These are phyloP conservation scores for Barnettozyma populi DNA, from an alignment of 805 yeast genomes.

Conservation along the genomic window DNA sequence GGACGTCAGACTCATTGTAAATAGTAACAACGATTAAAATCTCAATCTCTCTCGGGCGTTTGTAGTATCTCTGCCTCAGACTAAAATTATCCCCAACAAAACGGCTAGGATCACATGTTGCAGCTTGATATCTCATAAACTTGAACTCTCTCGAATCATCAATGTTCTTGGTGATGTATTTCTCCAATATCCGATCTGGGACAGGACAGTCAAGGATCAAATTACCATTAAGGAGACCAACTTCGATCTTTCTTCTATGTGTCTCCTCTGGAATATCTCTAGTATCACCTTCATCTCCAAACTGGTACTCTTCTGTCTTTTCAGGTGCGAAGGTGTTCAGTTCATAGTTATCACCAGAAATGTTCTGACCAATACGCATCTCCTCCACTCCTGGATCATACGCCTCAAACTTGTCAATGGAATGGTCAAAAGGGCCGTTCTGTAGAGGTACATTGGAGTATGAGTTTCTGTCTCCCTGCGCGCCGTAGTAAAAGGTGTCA, in stretches of 20 bases:
- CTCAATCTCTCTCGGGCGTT: constrained; percentile 78
- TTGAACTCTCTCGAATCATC: constrained; percentile 57
- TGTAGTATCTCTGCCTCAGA: constrained; percentile 77
- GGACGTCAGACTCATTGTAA: constrained; percentile 83
- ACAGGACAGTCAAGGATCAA: constrained; percentile 87
- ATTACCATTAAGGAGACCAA: constrained; percentile 53
- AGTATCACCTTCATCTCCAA: constrained; percentile 39
- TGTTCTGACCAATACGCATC: constrained; percentile 26
- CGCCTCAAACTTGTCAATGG: constrained; percentile 5
- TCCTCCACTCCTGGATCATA: constrained; percentile 30
- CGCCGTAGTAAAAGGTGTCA: constrained; percentile 10
- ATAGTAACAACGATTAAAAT: constrained; percentile 80
- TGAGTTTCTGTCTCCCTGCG: neutral
- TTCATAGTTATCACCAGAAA: constrained; percentile 25
- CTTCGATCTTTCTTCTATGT: constrained; percentile 31
- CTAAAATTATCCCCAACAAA: constrained; percentile 60
- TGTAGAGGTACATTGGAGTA: constrained; percentile 3
- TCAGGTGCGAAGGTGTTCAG: constrained; percentile 22
- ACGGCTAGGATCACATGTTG: constrained; percentile 83
- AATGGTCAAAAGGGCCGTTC: constrained; percentile 13
- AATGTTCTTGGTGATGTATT: constrained; percentile 39
- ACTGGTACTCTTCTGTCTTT: constrained; percentile 12
- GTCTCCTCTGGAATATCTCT: constrained; percentile 38
- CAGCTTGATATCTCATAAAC: constrained; percentile 90
- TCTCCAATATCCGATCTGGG: constrained; percentile 56